Evolutionary conservation across 2,329 filamentous ascomycete genomes (phyloP).

Genomic region (Byssoonygena ceratinophila): DNA sequence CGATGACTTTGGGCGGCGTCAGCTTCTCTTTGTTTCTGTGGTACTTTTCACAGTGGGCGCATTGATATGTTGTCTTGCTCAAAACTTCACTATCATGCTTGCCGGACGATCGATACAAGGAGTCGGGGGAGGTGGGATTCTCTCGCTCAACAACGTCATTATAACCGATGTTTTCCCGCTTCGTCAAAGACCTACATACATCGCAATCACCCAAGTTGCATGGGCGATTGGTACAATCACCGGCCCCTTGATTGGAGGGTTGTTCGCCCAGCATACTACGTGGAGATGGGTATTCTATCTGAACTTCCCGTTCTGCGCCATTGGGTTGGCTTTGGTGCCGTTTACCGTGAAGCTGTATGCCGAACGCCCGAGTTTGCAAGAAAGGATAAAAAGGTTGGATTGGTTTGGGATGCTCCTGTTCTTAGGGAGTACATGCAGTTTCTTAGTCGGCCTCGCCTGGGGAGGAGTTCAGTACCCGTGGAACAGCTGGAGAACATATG

Average conservation of each 20-base stretch:
- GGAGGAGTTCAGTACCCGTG: slow-evolving; percentile 57
- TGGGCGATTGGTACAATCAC: slow-evolving; percentile 34
- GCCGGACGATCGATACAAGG: slow-evolving; percentile 37
- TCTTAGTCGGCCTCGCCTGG: slow-evolving; percentile 53
- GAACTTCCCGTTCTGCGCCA: slow-evolving; percentile 48
- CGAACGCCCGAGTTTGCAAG: slow-evolving; percentile 35
- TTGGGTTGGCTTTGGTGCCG: slow-evolving; percentile 34
- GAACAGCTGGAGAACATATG: slow-evolving; percentile 50
- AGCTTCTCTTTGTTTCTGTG: slow-evolving; percentile 31
- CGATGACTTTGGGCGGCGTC: slow-evolving; percentile 44
- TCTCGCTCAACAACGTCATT: slow-evolving; percentile 35
- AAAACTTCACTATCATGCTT: slow-evolving; percentile 37
- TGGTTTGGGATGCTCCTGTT: slow-evolving; percentile 54
- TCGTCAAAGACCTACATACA: slow-evolving; percentile 29
- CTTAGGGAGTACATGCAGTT: slow-evolving; percentile 46
- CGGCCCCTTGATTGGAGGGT: slow-evolving; percentile 17
- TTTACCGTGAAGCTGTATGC: slow-evolving; percentile 41
- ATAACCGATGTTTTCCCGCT: slow-evolving; percentile 38
- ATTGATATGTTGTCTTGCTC: slow-evolving; percentile 31
- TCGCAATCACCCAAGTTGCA: slow-evolving; percentile 28
- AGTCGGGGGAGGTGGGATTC: slow-evolving; percentile 38
- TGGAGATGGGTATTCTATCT: slow-evolving; percentile 58
- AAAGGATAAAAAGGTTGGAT: slow-evolving; percentile 48
- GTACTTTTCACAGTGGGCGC: slow-evolving; percentile 37
- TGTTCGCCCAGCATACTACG: slow-evolving; percentile 15